Evolutionary conservation across 352 stramenopile species (phyloP).

Genomic region (Plasmopara muralis): DNA sequence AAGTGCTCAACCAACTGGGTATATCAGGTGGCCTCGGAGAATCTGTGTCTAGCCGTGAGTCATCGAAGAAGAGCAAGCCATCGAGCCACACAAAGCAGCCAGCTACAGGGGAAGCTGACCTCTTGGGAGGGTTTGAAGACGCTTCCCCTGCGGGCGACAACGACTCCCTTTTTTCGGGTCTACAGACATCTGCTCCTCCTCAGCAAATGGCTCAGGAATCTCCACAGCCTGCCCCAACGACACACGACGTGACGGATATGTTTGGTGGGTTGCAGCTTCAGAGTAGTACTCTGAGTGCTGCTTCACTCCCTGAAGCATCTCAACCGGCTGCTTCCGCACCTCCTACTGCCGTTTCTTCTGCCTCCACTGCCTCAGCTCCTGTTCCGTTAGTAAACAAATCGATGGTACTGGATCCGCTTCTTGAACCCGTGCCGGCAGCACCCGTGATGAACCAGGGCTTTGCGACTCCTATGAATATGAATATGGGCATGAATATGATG

Average conservation of each 20-base stretch:
- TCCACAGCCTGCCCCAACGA: conserved; percentile 17
- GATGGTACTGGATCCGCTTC: conserved; percentile 62
- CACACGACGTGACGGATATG: conserved; percentile 54
- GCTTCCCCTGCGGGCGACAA: conserved; percentile 32
- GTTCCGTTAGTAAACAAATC: conserved; percentile 23
- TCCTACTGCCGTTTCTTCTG: conserved; percentile 10
- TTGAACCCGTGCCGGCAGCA: conserved; percentile 51
- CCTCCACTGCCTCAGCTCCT: conserved; percentile 18
- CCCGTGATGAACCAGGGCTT: conserved; percentile 37
- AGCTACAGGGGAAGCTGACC: conserved; percentile 41
- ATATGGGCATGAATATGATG: conserved; percentile 53
- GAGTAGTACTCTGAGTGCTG: conserved; percentile 25
- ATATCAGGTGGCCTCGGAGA: conserved; percentile 30
- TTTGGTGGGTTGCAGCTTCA: conserved; percentile 71
- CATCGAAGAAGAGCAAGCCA: conserved; percentile 24
- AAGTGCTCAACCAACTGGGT: conserved; percentile 59
- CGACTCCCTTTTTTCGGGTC: conserved; percentile 49
- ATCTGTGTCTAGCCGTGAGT: conserved; percentile 21
- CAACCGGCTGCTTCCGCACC: conserved; percentile 12
- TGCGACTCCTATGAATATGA: conserved; percentile 40
- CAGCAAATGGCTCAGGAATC: conserved; percentile 22
- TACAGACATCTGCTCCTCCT: conserved; percentile 37
- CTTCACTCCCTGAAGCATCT: conserved; percentile 12
- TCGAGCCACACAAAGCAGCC: conserved; percentile 34
- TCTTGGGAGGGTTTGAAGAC: conserved; percentile 66